Conservation (phyloP, 1,284 basidiomycete genomes). For the Rhodotorula sp. region DNA sequence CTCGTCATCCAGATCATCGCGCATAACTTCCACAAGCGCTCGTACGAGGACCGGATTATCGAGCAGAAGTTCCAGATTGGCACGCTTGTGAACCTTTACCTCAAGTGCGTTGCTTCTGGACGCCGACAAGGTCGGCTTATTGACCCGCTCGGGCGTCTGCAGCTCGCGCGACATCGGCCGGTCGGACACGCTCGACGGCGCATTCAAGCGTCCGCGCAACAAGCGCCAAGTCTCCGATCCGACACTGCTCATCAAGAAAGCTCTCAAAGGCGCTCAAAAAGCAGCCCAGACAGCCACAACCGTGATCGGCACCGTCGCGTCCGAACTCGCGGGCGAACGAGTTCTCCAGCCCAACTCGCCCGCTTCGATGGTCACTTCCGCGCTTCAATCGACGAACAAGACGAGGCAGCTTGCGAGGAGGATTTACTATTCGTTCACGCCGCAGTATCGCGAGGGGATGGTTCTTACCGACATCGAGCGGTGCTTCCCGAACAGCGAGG, state of each 20-base stretch:
- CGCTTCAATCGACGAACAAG: slow-evolving; percentile 76
- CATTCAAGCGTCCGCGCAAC: slow-evolving; percentile 51
- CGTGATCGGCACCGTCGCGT: slow-evolving; percentile 52
- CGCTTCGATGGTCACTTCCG: slow-evolving; percentile 73
- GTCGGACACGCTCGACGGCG: slow-evolving; percentile 62
- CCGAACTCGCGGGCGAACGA: slow-evolving; percentile 59
- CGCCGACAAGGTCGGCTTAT: neutral
- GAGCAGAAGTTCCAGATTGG: slow-evolving; percentile 79
- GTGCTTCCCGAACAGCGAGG: slow-evolving; percentile 68
- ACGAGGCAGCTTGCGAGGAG: slow-evolving; percentile 77
- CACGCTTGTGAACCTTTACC: slow-evolving; percentile 72
- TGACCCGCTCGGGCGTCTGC: neutral
- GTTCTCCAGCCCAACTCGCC: slow-evolving; percentile 86
- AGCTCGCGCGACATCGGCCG: slow-evolving; percentile 56
- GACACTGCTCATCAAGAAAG: slow-evolving; percentile 65
- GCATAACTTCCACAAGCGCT: slow-evolving; percentile 78
- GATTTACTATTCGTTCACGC: slow-evolving; percentile 81
- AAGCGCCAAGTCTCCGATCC: slow-evolving; percentile 55
- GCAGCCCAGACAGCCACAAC: slow-evolving; percentile 54
- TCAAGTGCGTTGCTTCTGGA: slow-evolving; percentile 53
- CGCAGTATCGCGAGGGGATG: slow-evolving; percentile 62
- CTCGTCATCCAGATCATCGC: slow-evolving; percentile 78
- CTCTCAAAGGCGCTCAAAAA: slow-evolving; percentile 67
- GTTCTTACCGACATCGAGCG: slow-evolving; percentile 68
- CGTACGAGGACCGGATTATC: slow-evolving; percentile 72